phyloP scores from a whole-genome alignment of 2,329 filamentous ascomycete species.

The Fusarium goolgardi region DNA sequence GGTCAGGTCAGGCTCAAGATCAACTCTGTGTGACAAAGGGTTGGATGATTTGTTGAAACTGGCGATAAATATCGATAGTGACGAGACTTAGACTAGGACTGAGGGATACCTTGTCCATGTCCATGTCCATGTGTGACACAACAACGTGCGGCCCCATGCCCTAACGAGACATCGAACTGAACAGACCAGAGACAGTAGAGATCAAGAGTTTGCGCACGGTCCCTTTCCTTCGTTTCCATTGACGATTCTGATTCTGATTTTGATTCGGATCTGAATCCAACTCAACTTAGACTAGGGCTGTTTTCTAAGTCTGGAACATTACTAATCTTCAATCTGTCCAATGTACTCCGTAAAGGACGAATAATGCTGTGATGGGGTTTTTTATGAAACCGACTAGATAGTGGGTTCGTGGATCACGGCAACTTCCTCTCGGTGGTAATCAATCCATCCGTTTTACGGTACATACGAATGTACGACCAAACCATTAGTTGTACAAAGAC shows the following conservation, averaged over 20 bases:
- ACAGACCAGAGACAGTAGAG: constrained; percentile 34
- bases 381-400: constrained; percentile 39
- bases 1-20: constrained; percentile 2
- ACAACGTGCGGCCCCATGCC: constrained; percentile 44
- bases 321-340: constrained; percentile 38
- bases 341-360: constrained; percentile 31
- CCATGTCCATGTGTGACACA: constrained; percentile 41
- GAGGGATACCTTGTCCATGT: constrained; percentile 18
- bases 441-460: neutral
- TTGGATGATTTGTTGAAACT: constrained; percentile 15
- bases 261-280: constrained; percentile 2
- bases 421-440: constrained; percentile 21
- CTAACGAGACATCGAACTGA: constrained; percentile 38
- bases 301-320: constrained; percentile 34
- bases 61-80: constrained; percentile 9
- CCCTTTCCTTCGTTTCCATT: constrained; percentile 12
- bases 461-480: constrained; percentile 5
- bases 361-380: constrained; percentile 24
- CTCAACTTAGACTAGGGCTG: constrained; percentile 6
- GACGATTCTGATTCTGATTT: constrained; percentile 16
- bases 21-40: constrained; percentile 22
- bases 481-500: neutral
- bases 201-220: constrained; percentile 40
- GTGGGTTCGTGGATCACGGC: constrained; percentile 27
- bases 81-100: constrained; percentile 9